Evolutionary conservation across 2,329 filamentous ascomycete genomes (phyloP), one percentile per base, ranked within the genome.

Genomic region (Penicillium verrucosum): DNA sequence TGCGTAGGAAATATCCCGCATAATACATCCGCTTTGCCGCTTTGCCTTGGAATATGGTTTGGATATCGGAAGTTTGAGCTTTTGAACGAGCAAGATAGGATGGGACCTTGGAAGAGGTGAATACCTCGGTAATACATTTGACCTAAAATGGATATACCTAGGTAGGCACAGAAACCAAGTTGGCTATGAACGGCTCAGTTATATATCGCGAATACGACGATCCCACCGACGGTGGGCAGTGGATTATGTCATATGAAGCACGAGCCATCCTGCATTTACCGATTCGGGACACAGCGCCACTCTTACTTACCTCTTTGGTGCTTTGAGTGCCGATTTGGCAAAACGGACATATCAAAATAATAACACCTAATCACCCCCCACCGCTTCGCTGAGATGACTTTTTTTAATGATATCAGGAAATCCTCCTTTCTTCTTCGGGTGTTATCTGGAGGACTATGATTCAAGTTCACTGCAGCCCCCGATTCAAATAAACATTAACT

Each of bases 261-360:
- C 50, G 50, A 52, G 54, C 54, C 54, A 56, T 43, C 34, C 50
- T 57, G 54, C 54, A 57, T 57, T 57, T 57, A 25, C 54, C 54
- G n/a, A 42, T 30, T 57, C 43, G 25, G 54, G 54, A 52, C 23
- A 46, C 12, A 32, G 18, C 42, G 48, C 48, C 48, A 45, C 53
- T 49, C n/a, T 42, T 51, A 45, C n/a, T 42, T 51, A 45, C 48
- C 37, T 32, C 6, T 23, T 42, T 30, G n/a, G 47, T 29, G 29
- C 30, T 11, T 23, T 32, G 43, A 46, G 34, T 46, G 29, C 29
- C 43, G 12, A 46, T 14, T 34, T 44, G 42, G 25, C 43, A 32
- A 36, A 46, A 36, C n/a, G 44, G 44, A 36, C 5, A 46, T 46
- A 25, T 46, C 44, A 46, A 46, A 36, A 46, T 36, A 36, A 34